Evolutionary conservation across 371 early-diverging fungal species (phyloP).

Genomic region (Mucor indicus): DNA sequence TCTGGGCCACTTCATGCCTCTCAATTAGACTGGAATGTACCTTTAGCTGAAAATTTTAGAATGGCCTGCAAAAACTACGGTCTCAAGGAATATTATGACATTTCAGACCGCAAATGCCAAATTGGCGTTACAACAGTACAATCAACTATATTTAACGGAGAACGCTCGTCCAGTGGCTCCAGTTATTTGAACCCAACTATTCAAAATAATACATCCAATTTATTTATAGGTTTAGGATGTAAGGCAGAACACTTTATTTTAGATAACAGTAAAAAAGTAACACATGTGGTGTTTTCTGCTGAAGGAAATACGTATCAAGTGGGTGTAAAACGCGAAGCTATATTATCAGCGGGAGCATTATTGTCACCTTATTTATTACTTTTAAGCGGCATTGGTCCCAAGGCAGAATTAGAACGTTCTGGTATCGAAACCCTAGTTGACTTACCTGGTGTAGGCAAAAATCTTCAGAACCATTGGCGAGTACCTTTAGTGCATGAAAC

Average conservation of each 20-base stretch:
- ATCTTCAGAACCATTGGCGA: conserved; percentile 37
- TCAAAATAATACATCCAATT: conserved; percentile 9
- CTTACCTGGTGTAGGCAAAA: conserved; percentile 38
- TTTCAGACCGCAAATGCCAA: conserved; percentile 15
- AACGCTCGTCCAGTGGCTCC: conserved; percentile 9
- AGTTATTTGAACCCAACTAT: conserved; percentile 11
- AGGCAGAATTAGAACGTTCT: conserved; percentile 14
- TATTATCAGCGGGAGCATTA: conserved; percentile 42
- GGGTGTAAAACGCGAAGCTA: conserved; percentile 22
- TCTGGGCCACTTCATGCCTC: conserved; percentile 19
- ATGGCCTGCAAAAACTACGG: conserved; percentile 20
- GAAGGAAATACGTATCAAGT: conserved; percentile 2
- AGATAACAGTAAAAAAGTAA: conserved; percentile 2
- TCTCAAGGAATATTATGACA: conserved; percentile 12
- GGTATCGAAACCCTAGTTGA: conserved; percentile 18
- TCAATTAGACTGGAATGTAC: not conserved
- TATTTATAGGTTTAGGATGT: conserved; percentile 19
- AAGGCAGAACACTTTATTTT: conserved; percentile 14
- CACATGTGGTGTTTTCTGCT: conserved; percentile 12
- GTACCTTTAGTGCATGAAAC: conserved; percentile 22
- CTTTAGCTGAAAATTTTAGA: conserved; percentile 10
- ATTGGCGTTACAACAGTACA: conserved; percentile 24
- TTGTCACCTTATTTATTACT: conserved; percentile 28
- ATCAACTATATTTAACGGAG: conserved; percentile 15
- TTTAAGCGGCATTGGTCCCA: conserved; percentile 22